Conservation (phyloP, 176 grass and related monocot genomes). For the Urochloa ruziziensis region DNA sequence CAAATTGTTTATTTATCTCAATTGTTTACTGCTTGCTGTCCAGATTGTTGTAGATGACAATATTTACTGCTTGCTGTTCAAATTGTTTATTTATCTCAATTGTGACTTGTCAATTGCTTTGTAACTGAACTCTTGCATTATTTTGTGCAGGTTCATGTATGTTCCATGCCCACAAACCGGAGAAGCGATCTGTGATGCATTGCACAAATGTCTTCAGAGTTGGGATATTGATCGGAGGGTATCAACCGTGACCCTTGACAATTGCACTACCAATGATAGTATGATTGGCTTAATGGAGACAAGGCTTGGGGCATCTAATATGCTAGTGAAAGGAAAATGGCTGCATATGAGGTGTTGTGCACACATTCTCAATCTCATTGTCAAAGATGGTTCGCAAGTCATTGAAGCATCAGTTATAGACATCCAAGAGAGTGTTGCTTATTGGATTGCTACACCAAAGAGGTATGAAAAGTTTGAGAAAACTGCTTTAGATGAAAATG, state of each 20-base stretch:
- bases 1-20: too few species aligned
- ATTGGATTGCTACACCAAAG: not conserved
- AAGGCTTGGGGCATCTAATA: not conserved
- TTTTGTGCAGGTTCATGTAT: not conserved
- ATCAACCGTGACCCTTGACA: not conserved
- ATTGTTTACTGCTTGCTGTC: too few species aligned
- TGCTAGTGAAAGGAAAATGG: not conserved
- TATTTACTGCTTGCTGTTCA: too few species aligned
- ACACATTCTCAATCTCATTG: not conserved
- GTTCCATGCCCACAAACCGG: not conserved
- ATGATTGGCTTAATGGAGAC: not conserved
- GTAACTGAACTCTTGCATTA: not conserved
- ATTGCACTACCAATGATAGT: not conserved
- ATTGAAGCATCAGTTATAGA: not conserved
- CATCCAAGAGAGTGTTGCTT: not conserved
- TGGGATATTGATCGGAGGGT: too few species aligned
- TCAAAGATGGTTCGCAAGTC: not conserved
- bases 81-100: too few species aligned
- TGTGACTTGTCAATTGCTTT: not conserved
- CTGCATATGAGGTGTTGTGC: too few species aligned
- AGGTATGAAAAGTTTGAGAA: too few species aligned
- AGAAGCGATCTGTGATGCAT: not conserved
- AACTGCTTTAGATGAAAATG: too few species aligned
- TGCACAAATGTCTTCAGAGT: not conserved
- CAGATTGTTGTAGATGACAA: too few species aligned